A percentile compares a stretch with the other conserved stretches of the same genome.
Evolutionary conservation across 2,329 filamentous ascomycete genomes (phyloP).

Genomic region (Fusarium avenaceum): DNA sequence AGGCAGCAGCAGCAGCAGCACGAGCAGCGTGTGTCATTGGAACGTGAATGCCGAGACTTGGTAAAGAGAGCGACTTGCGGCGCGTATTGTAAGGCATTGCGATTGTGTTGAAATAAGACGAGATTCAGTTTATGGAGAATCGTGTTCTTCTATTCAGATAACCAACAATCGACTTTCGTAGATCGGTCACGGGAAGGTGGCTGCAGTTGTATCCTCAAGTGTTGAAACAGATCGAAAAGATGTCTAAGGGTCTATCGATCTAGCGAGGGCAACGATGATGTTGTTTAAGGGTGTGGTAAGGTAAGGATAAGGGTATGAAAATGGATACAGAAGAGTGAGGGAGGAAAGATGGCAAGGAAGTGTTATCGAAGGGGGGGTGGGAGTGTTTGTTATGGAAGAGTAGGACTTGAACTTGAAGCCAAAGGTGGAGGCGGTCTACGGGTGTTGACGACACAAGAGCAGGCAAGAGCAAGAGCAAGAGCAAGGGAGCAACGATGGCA

Average conservation of each 20-base stretch:
- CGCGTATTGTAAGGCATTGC: slow-evolving; percentile 95
- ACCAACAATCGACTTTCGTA: slow-evolving; percentile 36
- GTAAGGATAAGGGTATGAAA: slow-evolving; percentile 9
- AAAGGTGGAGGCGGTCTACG: slow-evolving; percentile 49
- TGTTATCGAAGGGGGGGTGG: slow-evolving; percentile 33
- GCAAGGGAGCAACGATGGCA: slow-evolving; percentile 43
- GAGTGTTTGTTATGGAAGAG: slow-evolving; percentile 45
- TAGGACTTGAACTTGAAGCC: slow-evolving; percentile 28
- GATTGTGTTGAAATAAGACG: slow-evolving; percentile 28
- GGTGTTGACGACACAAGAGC: slow-evolving; percentile 42
- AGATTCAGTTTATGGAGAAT: slow-evolving; percentile 14
- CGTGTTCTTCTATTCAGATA: slow-evolving; percentile 33
- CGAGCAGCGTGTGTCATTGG: slow-evolving; percentile 75
- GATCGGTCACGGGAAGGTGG: slow-evolving; percentile 32
- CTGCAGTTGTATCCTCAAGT: slow-evolving; percentile 39
- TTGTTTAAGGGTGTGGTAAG: slow-evolving; percentile 21
- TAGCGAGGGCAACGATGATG: slow-evolving; percentile 30
- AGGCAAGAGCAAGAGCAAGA: slow-evolving; percentile 21
- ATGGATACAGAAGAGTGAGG: slow-evolving; percentile 18
- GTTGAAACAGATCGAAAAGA: slow-evolving; percentile 37
- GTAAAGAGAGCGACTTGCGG: slow-evolving; percentile 93
- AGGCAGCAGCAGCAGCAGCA: slow-evolving; percentile 65
- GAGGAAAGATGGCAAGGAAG: slow-evolving; percentile 33
- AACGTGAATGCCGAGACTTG: slow-evolving; percentile 91
- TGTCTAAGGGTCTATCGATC: slow-evolving; percentile 35